Evolutionary conservation across 306 rosid genomes (phyloP).

Genomic region (Sicyos baderoa): DNA sequence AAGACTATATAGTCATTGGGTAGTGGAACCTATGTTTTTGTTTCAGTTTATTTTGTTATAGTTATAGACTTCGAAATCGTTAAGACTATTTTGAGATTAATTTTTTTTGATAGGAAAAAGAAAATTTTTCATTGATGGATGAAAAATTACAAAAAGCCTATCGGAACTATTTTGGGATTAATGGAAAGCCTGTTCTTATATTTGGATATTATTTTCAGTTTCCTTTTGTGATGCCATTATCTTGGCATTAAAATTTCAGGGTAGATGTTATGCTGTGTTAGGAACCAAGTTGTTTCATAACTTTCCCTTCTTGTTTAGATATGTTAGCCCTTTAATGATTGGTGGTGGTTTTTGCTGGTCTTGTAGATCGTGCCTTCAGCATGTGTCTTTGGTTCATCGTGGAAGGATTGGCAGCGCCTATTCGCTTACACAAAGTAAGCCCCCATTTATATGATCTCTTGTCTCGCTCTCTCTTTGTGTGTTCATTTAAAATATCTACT

Average conservation of each 20-base stretch:
- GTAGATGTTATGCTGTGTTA: not conserved
- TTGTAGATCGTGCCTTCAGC: conserved; percentile 73
- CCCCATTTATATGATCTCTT: conserved; percentile 7
- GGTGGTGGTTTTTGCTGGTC: conserved; percentile 6
- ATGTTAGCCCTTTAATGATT: not conserved
- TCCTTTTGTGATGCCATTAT: not conserved
- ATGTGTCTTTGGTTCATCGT: conserved; percentile 66
- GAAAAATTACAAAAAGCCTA: too few species aligned
- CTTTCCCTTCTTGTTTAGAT: not conserved
- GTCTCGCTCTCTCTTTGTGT: not conserved
- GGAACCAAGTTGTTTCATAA: not conserved
- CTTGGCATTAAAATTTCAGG: not conserved
- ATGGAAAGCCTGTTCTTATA: not conserved
- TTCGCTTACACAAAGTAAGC: conserved; percentile 63
- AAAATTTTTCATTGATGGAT: too few species aligned
- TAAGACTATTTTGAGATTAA: not conserved
- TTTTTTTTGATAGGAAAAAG: too few species aligned
- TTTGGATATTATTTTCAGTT: not conserved
- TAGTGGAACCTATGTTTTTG: not conserved
- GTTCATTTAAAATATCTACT: not conserved
- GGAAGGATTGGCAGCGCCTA: conserved; percentile 74
- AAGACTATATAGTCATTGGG: too few species aligned
- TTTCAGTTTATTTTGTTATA: not conserved
- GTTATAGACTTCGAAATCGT: not conserved
- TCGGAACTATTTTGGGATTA: too few species aligned